These are phyloP conservation scores for Colletotrichum liriopes DNA, from an alignment of 2,329 filamentous ascomycete species.

Conservation along the genomic window DNA sequence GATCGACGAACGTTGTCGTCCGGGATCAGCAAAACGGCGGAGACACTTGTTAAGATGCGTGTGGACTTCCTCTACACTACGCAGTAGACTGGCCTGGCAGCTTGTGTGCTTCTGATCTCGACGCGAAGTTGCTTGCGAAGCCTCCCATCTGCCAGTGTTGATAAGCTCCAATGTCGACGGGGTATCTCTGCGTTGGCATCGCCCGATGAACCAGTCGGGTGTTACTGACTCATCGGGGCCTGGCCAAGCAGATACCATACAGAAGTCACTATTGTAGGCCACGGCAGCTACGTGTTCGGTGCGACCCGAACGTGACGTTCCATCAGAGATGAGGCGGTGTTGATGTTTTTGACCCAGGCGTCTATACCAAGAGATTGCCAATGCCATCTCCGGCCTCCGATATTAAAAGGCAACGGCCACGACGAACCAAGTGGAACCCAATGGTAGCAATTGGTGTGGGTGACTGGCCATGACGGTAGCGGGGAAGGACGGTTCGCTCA, in stretches of 20 bases:
- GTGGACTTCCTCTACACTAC: background rate
- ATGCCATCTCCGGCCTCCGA: background rate
- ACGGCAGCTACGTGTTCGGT: conserved; percentile 14
- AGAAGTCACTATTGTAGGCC: background rate
- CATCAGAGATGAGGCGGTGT: background rate
- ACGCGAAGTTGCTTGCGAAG: background rate
- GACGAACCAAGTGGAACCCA: background rate
- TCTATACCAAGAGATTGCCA: background rate
- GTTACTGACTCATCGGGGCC: background rate
- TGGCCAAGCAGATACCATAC: background rate
- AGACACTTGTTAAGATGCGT: background rate
- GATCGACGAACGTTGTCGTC: background rate
- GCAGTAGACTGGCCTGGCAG: background rate
- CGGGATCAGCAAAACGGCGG: background rate
- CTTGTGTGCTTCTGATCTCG: too few species aligned
- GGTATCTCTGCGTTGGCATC: background rate
- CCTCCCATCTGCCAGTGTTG: background rate
- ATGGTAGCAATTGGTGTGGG: background rate
- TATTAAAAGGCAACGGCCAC: conserved; percentile 9
- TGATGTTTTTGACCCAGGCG: background rate
- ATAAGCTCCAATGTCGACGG: background rate
- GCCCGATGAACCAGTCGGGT: background rate
- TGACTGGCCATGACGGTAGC: background rate
- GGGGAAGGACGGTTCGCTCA: background rate
- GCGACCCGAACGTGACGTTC: conserved; percentile 9